Evolutionary conservation across 768 basidiomycete species (phyloP), one percentile per base, ranked within the genome.

Genomic region (Mycena alexandri): DNA sequence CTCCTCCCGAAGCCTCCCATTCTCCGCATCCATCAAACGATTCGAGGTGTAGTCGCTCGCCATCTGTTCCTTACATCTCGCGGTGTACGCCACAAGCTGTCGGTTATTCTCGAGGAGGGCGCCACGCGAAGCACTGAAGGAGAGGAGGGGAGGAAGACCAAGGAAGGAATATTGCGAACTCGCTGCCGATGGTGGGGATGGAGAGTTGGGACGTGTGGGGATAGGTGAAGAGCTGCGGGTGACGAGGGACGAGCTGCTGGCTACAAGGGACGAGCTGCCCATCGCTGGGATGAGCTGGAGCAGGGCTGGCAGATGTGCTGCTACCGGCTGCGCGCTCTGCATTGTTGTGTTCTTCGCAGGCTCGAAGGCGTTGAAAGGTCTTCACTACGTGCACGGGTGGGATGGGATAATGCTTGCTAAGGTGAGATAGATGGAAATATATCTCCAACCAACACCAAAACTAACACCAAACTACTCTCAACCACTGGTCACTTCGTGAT

Each of bases 1-100:
- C 22, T 67, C 61, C 56, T 73, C 51, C 1, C 74, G 58, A 41
- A 79, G 51, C 43, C 63, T 25, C 50, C 71, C 73, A 67, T 79
- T 80, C 63, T 80, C 77, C 0, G 46, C 36, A 29, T 77, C 76
- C 75, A 79, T 77, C 7, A 79, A 61, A 44, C 61, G 46, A 63
- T 67, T 76, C 25, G 57, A 66, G 9, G 76, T 74, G 25, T 72
- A 65, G 25, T 75, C 75, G 7, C 24, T 44, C 25, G 71, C 69
- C 29, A 79, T 63, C 46, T 76, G 71, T 11, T 58, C 50, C 38
- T 61, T n/a, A 12, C 73, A 70, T 6, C 33, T 22, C 2, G 22
- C 33, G 5, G 73, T 64, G 36, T 72, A 66, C 5, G 53, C 60
- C 12, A 44, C 29, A 7, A 60, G 47, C 14, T 25, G 14, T 1